Conservation (phyloP, 257 asterid genomes). For the Salvia rosmarinus region DNA sequence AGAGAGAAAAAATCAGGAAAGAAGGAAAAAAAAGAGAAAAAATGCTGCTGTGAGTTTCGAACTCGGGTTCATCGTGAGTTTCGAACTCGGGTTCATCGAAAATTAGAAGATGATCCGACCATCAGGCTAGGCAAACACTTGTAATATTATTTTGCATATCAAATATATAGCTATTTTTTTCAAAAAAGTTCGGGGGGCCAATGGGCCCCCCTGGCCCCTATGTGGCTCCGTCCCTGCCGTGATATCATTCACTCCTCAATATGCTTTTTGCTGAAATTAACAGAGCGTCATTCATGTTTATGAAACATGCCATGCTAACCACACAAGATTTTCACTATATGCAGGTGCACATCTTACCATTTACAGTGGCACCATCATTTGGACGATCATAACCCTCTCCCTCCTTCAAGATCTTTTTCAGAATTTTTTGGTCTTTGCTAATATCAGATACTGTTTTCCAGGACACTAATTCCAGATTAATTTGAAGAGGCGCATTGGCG, state of each 20-base stretch:
- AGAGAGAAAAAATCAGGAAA: too few relatives aligned
- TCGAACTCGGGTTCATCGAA: too few relatives aligned
- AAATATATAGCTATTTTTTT: too few relatives aligned
- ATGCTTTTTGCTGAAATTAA: background rate
- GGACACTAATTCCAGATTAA: conserved; percentile 52
- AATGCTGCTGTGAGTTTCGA: too few relatives aligned
- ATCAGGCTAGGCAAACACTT: too few relatives aligned
- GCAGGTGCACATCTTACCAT: conserved; percentile 35
- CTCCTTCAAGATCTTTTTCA: conserved; percentile 56
- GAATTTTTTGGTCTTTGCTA: conserved; percentile 48
- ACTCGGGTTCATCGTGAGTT: too few relatives aligned
- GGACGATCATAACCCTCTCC: conserved; percentile 64
- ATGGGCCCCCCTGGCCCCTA: too few relatives aligned
- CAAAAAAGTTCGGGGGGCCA: too few relatives aligned
- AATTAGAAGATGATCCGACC: too few relatives aligned
- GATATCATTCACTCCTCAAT: background rate
- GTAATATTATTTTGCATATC: too few relatives aligned
- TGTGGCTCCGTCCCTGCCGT: too few relatives aligned
- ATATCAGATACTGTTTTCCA: conserved; percentile 56
- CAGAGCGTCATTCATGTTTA: background rate
- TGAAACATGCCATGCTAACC: background rate
- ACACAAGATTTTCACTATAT: background rate
- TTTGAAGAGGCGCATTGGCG: conserved; percentile 50
- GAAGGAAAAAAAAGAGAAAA: too few relatives aligned
- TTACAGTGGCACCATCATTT: conserved; percentile 49